phyloP scores from a whole-genome alignment of 1,284 basidiomycete species.

The Boletus semigastroideus region DNA sequence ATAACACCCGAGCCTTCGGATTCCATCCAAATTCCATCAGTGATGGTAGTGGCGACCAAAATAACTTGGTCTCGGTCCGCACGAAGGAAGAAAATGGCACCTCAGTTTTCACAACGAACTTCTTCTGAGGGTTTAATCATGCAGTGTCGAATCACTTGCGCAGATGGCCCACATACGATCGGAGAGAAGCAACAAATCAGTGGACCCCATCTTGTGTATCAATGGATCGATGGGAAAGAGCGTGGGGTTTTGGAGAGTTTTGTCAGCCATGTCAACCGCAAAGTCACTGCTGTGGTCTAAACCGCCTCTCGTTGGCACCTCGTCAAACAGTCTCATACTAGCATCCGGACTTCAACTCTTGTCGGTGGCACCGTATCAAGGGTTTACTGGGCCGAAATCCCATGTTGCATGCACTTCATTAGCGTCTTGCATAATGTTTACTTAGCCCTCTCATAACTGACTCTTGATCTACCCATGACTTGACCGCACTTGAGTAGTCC shows the following conservation, averaged over 20 bases:
- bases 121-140: conserved; percentile 10
- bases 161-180: conserved; percentile 25
- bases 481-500: no score
- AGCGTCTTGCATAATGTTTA: no score
- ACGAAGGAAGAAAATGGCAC: conserved; percentile 42
- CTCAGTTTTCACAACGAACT: conserved; percentile 1
- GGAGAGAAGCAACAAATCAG: conserved; percentile 12
- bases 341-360: no score
- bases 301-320: background rate
- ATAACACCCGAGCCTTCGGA: conserved; percentile 8
- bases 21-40: conserved; percentile 3
- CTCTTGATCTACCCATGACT: no score
- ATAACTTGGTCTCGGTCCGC: conserved; percentile 81
- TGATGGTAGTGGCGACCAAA: conserved; percentile 42
- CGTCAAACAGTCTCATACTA: background rate
- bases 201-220: conserved; percentile 41
- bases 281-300: conserved; percentile 19
- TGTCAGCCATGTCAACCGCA: conserved; percentile 53
- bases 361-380: no score
- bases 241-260: conserved; percentile 67
- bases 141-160: conserved; percentile 27
- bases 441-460: no score
- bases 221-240: conserved; percentile 67
- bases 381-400: no score
- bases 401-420: no score